Conservation (phyloP, 116 monocot species). For the Trichopus zeylanicus region DNA sequence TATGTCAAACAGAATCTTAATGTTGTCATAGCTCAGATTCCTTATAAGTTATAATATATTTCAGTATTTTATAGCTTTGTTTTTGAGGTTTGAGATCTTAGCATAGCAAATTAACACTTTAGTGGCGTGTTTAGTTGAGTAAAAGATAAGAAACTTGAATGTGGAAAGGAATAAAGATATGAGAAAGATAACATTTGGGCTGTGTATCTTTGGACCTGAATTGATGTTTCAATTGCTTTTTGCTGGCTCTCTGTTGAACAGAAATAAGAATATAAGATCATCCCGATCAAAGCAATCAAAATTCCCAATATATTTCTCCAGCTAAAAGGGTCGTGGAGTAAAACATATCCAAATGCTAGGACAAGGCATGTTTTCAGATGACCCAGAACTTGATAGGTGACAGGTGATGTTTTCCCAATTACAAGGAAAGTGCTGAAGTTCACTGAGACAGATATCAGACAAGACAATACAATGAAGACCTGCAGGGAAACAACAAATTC, state of each 20-base stretch:
- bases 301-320: constrained; percentile 86
- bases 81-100: not conserved
- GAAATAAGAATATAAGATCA: constrained; percentile 72
- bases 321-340: constrained; percentile 80
- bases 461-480: constrained; percentile 71
- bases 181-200: not conserved
- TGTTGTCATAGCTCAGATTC: too few species aligned
- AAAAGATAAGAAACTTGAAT: not conserved
- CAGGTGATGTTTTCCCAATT: constrained; percentile 84
- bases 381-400: constrained; percentile 87
- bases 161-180: not conserved
- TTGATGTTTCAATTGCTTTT: constrained; percentile 43
- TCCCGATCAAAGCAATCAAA: constrained; percentile 63
- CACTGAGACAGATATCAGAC: constrained; percentile 75
- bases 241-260: constrained; percentile 55
- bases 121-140: not conserved
- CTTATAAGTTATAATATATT: too few species aligned
- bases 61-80: not conserved
- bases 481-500: constrained; percentile 12
- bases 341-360: constrained; percentile 70
- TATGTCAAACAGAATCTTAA: too few species aligned
- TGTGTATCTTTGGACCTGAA: constrained; percentile 46
- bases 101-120: not conserved
- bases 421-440: constrained; percentile 95
- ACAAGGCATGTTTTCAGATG: constrained; percentile 94